These are phyloP conservation scores for Acacia pycnantha DNA, from an alignment of 331 rosid species.

Conservation along the genomic window DNA sequence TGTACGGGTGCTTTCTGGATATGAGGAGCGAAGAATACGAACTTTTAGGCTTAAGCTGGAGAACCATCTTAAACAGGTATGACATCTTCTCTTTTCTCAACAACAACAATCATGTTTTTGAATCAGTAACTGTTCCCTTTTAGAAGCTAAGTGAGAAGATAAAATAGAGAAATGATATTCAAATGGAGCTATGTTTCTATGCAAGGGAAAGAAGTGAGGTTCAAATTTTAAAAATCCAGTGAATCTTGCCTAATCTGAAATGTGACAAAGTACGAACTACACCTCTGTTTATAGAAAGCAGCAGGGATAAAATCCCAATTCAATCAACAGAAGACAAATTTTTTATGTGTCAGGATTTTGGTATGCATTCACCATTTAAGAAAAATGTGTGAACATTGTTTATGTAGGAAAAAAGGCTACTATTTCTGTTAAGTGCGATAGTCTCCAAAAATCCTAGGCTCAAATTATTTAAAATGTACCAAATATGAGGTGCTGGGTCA, in stretches of 20 bases:
- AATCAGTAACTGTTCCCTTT: neutral
- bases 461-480: neutral
- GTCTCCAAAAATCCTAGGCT: neutral
- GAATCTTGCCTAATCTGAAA: neutral
- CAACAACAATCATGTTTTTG: neutral
- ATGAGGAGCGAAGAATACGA: slow-evolving; percentile 86
- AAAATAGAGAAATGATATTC: neutral
- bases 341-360: neutral
- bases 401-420: neutral
- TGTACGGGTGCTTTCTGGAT: slow-evolving; percentile 82
- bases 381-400: neutral
- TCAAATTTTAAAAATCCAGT: slow-evolving; percentile 23
- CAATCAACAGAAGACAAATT: slow-evolving; percentile 6
- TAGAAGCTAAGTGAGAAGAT: neutral
- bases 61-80: slow-evolving; percentile 64
- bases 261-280: neutral
- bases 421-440: neutral
- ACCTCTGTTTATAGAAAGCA: slow-evolving; percentile 10
- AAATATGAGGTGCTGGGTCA: neutral
- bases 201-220: neutral
- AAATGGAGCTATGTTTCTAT: slow-evolving; percentile 4
- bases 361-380: neutral
- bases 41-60: slow-evolving; percentile 63
- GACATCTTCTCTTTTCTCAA: slow-evolving; percentile 1
- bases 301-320: neutral